Conservation (phyloP, 164 flowering plant genomes). For the Macadamia integrifolia region DNA sequence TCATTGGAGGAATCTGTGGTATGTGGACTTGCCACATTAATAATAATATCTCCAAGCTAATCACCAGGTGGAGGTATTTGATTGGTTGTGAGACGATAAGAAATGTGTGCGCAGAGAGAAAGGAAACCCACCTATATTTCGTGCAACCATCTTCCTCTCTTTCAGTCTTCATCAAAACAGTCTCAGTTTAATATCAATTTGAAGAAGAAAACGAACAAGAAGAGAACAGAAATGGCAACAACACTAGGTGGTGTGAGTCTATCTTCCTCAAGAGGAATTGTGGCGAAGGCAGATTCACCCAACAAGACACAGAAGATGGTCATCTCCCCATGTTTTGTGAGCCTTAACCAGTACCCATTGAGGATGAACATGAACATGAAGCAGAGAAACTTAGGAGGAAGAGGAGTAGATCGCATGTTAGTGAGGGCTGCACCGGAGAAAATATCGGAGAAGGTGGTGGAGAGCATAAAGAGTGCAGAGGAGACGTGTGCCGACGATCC, state of each 20-base stretch:
- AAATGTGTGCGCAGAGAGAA: constrained; percentile 33
- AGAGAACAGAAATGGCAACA: constrained; percentile 36
- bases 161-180: neutral
- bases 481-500: constrained; percentile 40
- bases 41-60: constrained; percentile 6
- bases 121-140: constrained; percentile 8
- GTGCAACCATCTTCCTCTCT: constrained; percentile 2
- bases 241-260: constrained; percentile 42
- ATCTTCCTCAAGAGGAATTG: constrained; percentile 27
- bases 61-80: constrained; percentile 23
- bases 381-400: too few species aligned
- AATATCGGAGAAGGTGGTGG: constrained; percentile 33
- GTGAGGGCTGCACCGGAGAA: constrained; percentile 23
- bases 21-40: constrained; percentile 1
- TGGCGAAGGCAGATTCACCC: constrained; percentile 30
- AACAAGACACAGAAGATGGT: constrained; percentile 18
- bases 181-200: neutral
- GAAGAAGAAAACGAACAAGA: too few species aligned
- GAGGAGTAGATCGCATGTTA: constrained; percentile 15
- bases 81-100: constrained; percentile 43
- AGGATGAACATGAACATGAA: constrained; percentile 6
- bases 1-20: too few species aligned
- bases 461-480: constrained; percentile 42
- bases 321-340: constrained; percentile 3
- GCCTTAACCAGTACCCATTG: constrained; percentile 37